Evolutionary conservation across 495 filamentous ascomycete genomes (phyloP), one percentile per base, ranked within the genome.

Genomic region (Talaromyces thailandensis): DNA sequence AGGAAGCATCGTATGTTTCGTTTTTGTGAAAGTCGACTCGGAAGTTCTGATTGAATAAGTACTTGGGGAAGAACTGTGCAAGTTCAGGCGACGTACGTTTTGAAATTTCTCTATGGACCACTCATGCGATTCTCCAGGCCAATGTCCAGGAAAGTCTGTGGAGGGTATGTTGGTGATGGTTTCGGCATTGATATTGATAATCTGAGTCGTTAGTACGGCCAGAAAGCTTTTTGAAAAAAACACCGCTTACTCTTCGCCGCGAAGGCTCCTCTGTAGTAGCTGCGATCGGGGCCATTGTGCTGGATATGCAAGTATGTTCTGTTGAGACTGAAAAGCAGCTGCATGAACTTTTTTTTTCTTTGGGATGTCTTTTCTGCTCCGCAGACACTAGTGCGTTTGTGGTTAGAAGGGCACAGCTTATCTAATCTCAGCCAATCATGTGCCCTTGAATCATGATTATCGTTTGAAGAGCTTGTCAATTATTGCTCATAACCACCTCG

Each of bases 141-240:
- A 96, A 74, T 96, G 89, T 50, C 87, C 86, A 2, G 95, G 95
- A 74, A 91, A 96, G 70, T 97, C 93, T 64, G 85, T 95, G 28
- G 90, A 90, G 67, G 89, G 79, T 69, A 93, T 87, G 74, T 98
- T 86, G 64, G 88, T 90, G 66, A 98, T 87, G 25, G 88, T 96
- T 73, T 98, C 93, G 53, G 84, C 76, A 73, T 93, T 89, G 77
- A 98, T 85, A 65, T 86, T 84, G 69, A 99, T 86, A 62, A 89
- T 87, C 90, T 96, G 65, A 50, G n/a, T 66, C n/a, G 40, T 69
- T 65, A 71, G 69, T 51, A 55, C 56, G 59, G 23, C 31, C 7
- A 48, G 37, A 8, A 50, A 23, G 52, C 6, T 25, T 18, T 2
- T 18, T 40, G 52, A 14, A 28, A 24, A 43, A n/a, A n/a, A 32